Percentiles rank a stretch among this genome's conserved stretches.
Evolutionary conservation across 2,329 filamentous ascomycete species (phyloP).

Genomic region (Malbranchea zuffiana): DNA sequence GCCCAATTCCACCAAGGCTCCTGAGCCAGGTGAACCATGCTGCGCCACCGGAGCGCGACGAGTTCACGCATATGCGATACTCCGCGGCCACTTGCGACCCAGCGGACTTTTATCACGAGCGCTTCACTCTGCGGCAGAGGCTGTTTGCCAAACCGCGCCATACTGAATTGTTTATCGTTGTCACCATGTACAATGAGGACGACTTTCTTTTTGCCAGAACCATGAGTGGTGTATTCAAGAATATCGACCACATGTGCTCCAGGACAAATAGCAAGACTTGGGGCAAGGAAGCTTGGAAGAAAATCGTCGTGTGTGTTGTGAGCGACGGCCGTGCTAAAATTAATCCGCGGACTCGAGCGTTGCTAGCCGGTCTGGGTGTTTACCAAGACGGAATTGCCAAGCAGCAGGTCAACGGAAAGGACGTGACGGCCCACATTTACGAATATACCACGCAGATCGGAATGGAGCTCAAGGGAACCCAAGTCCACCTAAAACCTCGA

Average conservation of each 20-base stretch:
- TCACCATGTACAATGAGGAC: constrained; percentile 99
- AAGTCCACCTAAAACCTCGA: constrained; percentile 73
- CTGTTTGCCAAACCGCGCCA: constrained; percentile 86
- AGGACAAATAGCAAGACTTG: constrained; percentile 90
- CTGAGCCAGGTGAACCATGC: constrained; percentile 82
- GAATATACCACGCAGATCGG: constrained; percentile 55
- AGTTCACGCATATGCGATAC: constrained; percentile 69
- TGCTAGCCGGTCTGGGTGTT: constrained; percentile 85
- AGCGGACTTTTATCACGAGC: constrained; percentile 71
- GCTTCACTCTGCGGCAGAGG: constrained; percentile 83
- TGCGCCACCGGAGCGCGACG: constrained; percentile 67
- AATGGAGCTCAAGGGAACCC: constrained; percentile 77
- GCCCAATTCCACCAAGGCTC: constrained; percentile 79
- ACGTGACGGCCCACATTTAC: constrained; percentile 96
- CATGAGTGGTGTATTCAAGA: constrained; percentile 96
- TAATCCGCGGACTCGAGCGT: constrained; percentile 77
- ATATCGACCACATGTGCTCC: constrained; percentile 96
- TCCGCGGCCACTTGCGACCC: constrained; percentile 92
- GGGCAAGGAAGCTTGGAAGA: constrained; percentile 98
- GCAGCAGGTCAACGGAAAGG: constrained; percentile 91
- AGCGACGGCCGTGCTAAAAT: constrained; percentile 96
- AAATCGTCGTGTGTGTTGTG: constrained; percentile 96
- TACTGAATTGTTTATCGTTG: constrained; percentile 89
- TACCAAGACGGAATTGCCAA: constrained; percentile 98
- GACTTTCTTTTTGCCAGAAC: constrained; percentile 91